Conservation (phyloP, 345 rosid species). For the Linum trigynum region DNA sequence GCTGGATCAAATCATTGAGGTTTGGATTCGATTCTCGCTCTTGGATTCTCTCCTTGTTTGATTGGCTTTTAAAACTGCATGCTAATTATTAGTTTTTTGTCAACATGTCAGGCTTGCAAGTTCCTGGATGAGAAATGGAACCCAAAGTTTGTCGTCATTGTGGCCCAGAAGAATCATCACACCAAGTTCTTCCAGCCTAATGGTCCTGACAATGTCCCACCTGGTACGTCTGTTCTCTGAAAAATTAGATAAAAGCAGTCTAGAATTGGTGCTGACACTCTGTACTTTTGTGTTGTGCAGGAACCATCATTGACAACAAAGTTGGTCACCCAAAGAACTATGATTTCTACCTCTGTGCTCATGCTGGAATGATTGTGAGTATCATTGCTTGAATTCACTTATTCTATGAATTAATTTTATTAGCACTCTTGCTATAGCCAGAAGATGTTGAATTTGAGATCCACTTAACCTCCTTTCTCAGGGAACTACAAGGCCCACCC, state of each 20-base stretch:
- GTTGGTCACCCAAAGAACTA: constrained; percentile 68
- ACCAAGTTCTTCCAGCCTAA: constrained; percentile 71
- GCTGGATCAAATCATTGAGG: constrained; percentile 78
- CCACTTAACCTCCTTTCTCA: constrained; percentile 8
- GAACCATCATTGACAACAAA: constrained; percentile 62
- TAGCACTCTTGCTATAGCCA: not conserved
- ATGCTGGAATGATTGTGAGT: constrained; percentile 89
- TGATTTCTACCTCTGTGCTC: constrained; percentile 86
- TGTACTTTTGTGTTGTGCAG: constrained; percentile 21
- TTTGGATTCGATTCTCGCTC: constrained; percentile 12
- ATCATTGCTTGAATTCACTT: not conserved
- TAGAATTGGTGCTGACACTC: not conserved
- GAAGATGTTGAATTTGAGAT: not conserved
- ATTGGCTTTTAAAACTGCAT: not conserved
- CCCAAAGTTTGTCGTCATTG: constrained; percentile 69
- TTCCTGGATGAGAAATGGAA: constrained; percentile 53
- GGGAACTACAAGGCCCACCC: constrained; percentile 77
- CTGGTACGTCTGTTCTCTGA: constrained; percentile 36
- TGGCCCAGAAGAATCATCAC: constrained; percentile 87
- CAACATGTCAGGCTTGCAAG: constrained; percentile 64
- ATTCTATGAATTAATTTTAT: not conserved
- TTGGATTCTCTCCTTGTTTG: not conserved
- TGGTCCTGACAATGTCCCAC: constrained; percentile 77
- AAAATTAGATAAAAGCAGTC: not conserved
- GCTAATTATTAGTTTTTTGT: not conserved